Percentiles rank a stretch among this genome's conserved stretches.
Evolutionary conservation across 2,329 filamentous ascomycete genomes (phyloP).

Genomic region (Trichoderma endophyticum): DNA sequence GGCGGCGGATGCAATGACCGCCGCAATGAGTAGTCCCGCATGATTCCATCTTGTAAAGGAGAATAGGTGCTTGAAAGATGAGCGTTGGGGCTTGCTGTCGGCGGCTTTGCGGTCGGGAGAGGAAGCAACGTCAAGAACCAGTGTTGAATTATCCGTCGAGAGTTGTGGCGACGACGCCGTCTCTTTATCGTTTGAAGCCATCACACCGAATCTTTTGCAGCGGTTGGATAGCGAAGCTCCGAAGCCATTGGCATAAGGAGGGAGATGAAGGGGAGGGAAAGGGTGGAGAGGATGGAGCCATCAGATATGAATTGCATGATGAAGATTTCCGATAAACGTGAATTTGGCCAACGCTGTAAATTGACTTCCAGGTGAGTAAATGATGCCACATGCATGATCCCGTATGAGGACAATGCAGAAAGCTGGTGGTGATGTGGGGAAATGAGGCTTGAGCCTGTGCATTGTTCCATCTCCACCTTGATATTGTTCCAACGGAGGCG

Average conservation of each 20-base stretch:
- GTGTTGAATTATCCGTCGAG: neutral
- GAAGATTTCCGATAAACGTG: neutral
- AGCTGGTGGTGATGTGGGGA: neutral
- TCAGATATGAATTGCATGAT: neutral
- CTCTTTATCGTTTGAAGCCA: constrained; percentile 13
- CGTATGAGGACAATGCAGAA: constrained; percentile 9
- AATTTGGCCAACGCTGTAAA: neutral
- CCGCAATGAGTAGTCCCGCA: constrained; percentile 49
- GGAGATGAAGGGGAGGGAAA: neutral
- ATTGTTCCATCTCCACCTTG: constrained; percentile 13
- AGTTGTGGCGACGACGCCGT: neutral
- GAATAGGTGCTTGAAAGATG: constrained; percentile 56
- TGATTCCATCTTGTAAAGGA: constrained; percentile 66
- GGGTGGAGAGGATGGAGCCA: neutral
- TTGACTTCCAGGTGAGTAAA: neutral
- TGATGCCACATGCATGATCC: neutral
- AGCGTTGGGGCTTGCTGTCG: constrained; percentile 7
- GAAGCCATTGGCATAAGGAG: neutral
- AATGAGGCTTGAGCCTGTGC: neutral
- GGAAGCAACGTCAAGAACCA: neutral
- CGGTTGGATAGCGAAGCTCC: neutral
- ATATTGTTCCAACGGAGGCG: constrained; percentile 15
- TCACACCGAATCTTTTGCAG: neutral
- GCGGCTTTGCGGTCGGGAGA: neutral
- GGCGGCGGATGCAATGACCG: constrained; percentile 53